Evolutionary conservation across 2,329 filamentous ascomycete species (phyloP), one percentile per base, ranked within the genome.

Genomic region (Ciborinia camelliae): DNA sequence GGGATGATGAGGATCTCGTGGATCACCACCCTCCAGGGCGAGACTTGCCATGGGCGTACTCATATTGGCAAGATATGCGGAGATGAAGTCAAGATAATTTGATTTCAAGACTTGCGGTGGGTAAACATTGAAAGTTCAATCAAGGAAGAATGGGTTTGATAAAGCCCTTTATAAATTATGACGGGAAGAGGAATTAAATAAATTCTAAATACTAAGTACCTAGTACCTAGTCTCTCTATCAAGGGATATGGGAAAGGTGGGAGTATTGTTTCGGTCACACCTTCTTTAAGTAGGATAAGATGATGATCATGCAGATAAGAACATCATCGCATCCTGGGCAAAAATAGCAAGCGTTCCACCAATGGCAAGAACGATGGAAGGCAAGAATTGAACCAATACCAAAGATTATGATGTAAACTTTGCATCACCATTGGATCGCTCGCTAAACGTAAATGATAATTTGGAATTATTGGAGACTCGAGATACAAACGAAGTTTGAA

Each of bases 1-100:
- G n/a, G 68, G 64, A 45, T 69, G 66, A 12, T 64, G 61, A 51
- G 68, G 53, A 53, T 69, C 66, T 30, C 71, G 68, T 62, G 70
- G 69, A 63, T 71, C 71, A 32, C 65, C 66, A 35, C 70, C 70
- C 43, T 72, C 67, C 12, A 72, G 65, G 20, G 71, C 71, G n/a
- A 73, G 66, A 47, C 30, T 60, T 26, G 70, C 69, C n/a, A 35
- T 45, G 60, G 20, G 62, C 15, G 52, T 57, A 47, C 35, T 65
- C 68, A 71, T 71, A 23, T n/a, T 67, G 28, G 43, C 41, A 26
- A 59, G 67, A 57, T 50, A 32, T 47, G 20, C 20, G 47, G 28
- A 62, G 35, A 43, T n/a, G 26, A 26, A 43, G 23, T 14, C 35
- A 35, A 45, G 26, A 32, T 30, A 32, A 35, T 32, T 26, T 18